Evolutionary conservation across 495 filamentous ascomycete genomes (phyloP).

Genomic region (Xylaria flabelliformis): DNA sequence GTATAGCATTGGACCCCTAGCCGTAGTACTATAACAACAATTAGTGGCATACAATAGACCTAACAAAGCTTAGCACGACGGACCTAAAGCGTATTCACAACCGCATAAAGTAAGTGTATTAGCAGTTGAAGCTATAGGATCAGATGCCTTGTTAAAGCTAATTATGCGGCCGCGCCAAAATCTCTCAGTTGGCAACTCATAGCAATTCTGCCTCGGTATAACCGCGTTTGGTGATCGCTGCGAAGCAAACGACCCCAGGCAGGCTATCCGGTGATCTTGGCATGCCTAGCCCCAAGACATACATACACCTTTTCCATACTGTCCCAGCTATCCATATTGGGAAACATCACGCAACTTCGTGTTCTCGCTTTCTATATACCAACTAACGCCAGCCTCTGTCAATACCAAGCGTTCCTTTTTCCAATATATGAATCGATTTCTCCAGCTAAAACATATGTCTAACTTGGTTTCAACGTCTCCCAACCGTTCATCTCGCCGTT

Average conservation of each 20-base stretch:
- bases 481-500: constrained; percentile 51
- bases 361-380: constrained; percentile 3
- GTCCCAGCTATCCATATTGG: background rate
- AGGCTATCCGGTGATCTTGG: background rate
- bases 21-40: background rate
- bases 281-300: background rate
- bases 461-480: constrained; percentile 54
- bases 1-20: background rate
- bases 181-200: background rate
- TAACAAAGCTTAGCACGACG: background rate
- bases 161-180: background rate
- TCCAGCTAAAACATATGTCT: background rate
- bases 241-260: background rate
- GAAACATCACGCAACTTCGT: constrained; percentile 1
- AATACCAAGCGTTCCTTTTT: background rate
- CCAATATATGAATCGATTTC: background rate
- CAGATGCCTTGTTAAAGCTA: background rate
- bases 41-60: background rate
- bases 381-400: constrained; percentile 5
- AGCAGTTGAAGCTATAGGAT: background rate
- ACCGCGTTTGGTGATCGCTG: background rate
- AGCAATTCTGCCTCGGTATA: background rate
- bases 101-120: background rate
- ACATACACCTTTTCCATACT: background rate
- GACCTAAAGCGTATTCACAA: background rate